Evolutionary conservation across 805 yeast species (phyloP).

Genomic region (Saturnispora bothae): DNA sequence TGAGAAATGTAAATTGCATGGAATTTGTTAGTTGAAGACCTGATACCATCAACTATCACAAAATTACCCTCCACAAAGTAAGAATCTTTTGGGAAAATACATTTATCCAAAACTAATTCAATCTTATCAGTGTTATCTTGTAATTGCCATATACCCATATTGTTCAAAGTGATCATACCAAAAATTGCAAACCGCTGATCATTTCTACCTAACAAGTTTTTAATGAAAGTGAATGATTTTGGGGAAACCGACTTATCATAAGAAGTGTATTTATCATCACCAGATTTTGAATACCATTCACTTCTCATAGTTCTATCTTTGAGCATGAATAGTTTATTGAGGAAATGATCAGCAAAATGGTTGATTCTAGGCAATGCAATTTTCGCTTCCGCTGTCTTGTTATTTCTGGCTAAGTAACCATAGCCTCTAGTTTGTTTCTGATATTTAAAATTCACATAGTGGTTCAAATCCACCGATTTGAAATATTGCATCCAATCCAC

Average conservation of each 20-base stretch:
- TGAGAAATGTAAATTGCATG: slow-evolving; percentile 70
- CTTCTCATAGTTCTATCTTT: slow-evolving; percentile 67
- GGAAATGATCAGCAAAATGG: slow-evolving; percentile 33
- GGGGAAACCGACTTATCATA: slow-evolving; percentile 9
- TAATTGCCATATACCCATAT: slow-evolving; percentile 59
- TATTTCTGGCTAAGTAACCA: slow-evolving; percentile 22
- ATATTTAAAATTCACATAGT: slow-evolving; percentile 56
- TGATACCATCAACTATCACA: slow-evolving; percentile 76
- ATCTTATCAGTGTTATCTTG: slow-evolving; percentile 77
- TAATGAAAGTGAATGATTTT: slow-evolving; percentile 52
- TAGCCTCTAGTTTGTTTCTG: slow-evolving; percentile 56
- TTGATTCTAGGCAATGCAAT: slow-evolving; percentile 15
- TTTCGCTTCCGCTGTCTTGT: not conserved
- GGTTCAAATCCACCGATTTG: slow-evolving; percentile 49
- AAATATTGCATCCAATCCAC: slow-evolving; percentile 69
- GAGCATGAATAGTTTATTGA: slow-evolving; percentile 49
- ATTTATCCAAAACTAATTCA: slow-evolving; percentile 52
- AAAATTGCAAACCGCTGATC: slow-evolving; percentile 65
- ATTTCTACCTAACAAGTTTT: slow-evolving; percentile 78
- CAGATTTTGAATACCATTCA: slow-evolving; percentile 28
- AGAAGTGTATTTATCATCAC: not conserved
- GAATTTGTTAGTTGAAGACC: slow-evolving; percentile 60
- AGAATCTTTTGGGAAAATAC: slow-evolving; percentile 51
- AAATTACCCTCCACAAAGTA: slow-evolving; percentile 70
- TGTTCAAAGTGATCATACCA: slow-evolving; percentile 59